Evolutionary conservation across 73 alveolate species (phyloP).

Genomic region (Strombidium stylifer): DNA sequence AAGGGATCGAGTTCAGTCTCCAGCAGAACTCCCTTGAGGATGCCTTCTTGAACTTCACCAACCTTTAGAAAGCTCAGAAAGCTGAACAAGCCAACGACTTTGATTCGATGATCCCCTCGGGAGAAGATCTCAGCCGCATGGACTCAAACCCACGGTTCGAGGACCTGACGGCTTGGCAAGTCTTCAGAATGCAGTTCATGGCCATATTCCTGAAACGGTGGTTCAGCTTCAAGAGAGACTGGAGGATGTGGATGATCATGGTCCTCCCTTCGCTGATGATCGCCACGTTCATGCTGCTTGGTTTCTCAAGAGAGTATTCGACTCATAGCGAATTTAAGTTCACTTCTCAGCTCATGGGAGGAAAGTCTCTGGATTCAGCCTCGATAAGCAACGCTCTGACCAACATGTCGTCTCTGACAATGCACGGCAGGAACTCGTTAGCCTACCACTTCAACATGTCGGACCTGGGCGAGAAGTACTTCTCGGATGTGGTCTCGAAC

Average conservation of each 20-base stretch:
- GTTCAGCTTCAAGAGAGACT: slow-evolving; percentile 28
- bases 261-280: slow-evolving; percentile 10
- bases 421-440: background rate
- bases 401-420: background rate
- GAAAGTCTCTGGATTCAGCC: background rate
- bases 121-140: background rate
- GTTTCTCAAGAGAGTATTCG: too few species aligned
- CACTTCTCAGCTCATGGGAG: background rate
- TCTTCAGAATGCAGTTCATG: background rate
- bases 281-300: background rate
- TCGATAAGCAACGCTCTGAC: background rate
- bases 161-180: background rate
- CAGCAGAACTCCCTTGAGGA: slow-evolving; percentile 11
- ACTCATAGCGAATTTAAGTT: background rate
- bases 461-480: too few species aligned
- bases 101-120: background rate
- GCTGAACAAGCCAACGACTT: background rate
- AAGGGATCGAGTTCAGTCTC: background rate
- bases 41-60: slow-evolving; percentile 30
- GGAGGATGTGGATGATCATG: slow-evolving; percentile 39
- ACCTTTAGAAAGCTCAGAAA: background rate
- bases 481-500: background rate
- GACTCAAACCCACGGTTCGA: background rate
- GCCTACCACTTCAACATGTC: too few species aligned
- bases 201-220: slow-evolving; percentile 13